Conservation (phyloP, 345 rosid genomes). For the Syzygium jambos region DNA sequence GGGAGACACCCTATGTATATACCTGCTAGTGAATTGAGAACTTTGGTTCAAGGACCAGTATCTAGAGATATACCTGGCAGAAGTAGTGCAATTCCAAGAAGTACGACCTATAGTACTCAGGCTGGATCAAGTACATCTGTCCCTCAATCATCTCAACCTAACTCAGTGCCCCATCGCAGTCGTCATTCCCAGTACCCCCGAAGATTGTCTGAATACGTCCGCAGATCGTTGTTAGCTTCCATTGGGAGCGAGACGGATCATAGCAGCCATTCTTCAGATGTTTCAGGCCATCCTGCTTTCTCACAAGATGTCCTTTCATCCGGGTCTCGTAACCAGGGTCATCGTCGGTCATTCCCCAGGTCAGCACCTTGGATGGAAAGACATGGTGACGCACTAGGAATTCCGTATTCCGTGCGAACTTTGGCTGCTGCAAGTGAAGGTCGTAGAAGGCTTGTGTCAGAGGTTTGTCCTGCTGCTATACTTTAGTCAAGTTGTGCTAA, state of each 20-base stretch:
- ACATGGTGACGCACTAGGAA: conserved; percentile 45
- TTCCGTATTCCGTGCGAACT: conserved; percentile 46
- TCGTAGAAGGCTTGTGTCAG: conserved; percentile 62
- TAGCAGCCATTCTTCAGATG: conserved; percentile 25
- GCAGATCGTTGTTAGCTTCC: conserved; percentile 53
- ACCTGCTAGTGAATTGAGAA: conserved; percentile 36
- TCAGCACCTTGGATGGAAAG: conserved; percentile 48
- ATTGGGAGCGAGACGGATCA: conserved; percentile 29
- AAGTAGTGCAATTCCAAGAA: conserved; percentile 31
- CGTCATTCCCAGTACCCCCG: conserved; percentile 36
- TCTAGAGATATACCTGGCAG: conserved; percentile 25
- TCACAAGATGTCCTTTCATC: conserved; percentile 40
- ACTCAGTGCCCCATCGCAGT: conserved; percentile 42
- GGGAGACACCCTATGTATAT: conserved; percentile 40
- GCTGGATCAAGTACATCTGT: conserved; percentile 31
- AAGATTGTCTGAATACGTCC: conserved; percentile 61
- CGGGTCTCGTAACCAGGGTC: conserved; percentile 35
- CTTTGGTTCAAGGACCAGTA: conserved; percentile 21
- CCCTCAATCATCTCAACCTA: conserved; percentile 38
- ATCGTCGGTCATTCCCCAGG: conserved; percentile 43
- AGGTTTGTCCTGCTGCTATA: conserved; percentile 40
- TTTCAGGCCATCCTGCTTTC: conserved; percentile 28
- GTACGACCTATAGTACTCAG: conserved; percentile 34
- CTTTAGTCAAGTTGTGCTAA: background rate
- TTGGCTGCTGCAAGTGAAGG: conserved; percentile 55